Evolutionary conservation across 495 filamentous ascomycete species (phyloP), one percentile per base, ranked within the genome.

Genomic region (Viridothelium virens): DNA sequence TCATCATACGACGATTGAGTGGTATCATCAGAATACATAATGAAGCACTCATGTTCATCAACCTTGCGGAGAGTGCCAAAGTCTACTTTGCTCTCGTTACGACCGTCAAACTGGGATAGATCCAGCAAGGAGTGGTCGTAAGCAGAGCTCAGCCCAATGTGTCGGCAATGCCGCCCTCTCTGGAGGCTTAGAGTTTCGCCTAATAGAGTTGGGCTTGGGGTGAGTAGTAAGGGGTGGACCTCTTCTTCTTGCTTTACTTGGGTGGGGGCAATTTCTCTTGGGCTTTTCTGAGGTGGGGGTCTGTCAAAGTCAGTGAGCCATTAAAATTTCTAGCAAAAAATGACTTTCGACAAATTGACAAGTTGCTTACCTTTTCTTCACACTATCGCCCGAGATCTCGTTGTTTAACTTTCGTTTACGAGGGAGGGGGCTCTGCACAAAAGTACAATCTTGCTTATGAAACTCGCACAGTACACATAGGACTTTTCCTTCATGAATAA

Each of bases 401-500:
- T 69, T 73, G 47, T 72, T 66, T 4, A 75, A 65, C 65, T 77
- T 77, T 37, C 70, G 83, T 81, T 76, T 91, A 76, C 78, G 77
- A 77, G 67, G 81, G 77, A 76, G 77, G 2, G 78, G 78, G 63
- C 74, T 76, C 66, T 80, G 75, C 12, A 79, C 78, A 70, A 79
- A 80, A 36, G 78, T 80, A 67, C 78, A 80, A 50, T 79, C 77
- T 66, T 80, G 78, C 69, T 79, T 78, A 70, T 80, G 78, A 68
- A 80, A 79, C 65, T 79, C 77, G 67, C 78, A 80, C 65, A 86
- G 80, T 61, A 85, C 83, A 65, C 80, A 82, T 50, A 77, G 81
- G 87, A 91, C 76, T 86, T 85, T 83, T 89, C 96, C 79, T 87
- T 91, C 90, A 73, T 91, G 89, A 78, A 96, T 89, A 65, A 95